Evolutionary conservation across 495 filamentous ascomycete species (phyloP).

Genomic region (Trichoderma erinaceum): DNA sequence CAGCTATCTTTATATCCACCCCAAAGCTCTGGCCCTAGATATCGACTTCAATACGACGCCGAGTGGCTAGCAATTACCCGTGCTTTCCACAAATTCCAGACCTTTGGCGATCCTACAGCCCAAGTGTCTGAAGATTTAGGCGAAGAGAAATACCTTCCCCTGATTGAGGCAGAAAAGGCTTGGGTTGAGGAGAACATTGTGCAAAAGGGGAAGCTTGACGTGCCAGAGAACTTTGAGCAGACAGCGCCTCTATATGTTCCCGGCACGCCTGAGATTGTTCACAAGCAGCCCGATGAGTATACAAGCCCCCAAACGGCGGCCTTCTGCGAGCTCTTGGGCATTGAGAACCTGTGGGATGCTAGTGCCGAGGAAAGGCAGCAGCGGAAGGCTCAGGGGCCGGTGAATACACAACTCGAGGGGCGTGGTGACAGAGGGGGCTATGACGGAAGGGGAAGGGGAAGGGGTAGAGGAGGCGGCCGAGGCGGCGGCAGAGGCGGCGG

Average conservation of each 20-base stretch:
- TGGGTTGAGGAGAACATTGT: conserved; percentile 79
- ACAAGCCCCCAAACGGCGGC: conserved; percentile 70
- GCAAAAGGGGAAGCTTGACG: conserved; percentile 45
- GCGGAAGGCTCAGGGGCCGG: conserved; percentile 41
- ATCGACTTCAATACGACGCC: conserved; percentile 69
- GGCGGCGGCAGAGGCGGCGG: conserved; percentile 28
- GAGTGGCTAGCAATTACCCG: conserved; percentile 95
- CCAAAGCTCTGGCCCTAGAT: conserved; percentile 27
- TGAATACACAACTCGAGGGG: conserved; percentile 28
- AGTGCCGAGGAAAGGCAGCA: conserved; percentile 59
- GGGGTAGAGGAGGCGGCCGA: conserved; percentile 30
- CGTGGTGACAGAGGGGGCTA: conserved; percentile 21
- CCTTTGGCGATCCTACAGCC: conserved; percentile 50
- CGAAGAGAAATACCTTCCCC: conserved; percentile 53
- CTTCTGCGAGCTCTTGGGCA: conserved; percentile 73
- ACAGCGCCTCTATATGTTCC: conserved; percentile 67
- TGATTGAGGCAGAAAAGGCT: conserved; percentile 56
- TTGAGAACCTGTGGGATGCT: conserved; percentile 69
- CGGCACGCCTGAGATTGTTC: conserved; percentile 28
- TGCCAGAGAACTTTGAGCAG: conserved; percentile 70
- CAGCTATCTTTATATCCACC: conserved; percentile 18
- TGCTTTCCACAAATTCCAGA: conserved; percentile 58
- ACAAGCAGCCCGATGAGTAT: conserved; percentile 62
- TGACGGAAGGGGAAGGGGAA: conserved; percentile 26
- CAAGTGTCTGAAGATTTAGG: conserved; percentile 49